These are phyloP conservation scores for Heritiera fomes DNA, from an alignment of 345 rosid species.

Conservation along the genomic window DNA sequence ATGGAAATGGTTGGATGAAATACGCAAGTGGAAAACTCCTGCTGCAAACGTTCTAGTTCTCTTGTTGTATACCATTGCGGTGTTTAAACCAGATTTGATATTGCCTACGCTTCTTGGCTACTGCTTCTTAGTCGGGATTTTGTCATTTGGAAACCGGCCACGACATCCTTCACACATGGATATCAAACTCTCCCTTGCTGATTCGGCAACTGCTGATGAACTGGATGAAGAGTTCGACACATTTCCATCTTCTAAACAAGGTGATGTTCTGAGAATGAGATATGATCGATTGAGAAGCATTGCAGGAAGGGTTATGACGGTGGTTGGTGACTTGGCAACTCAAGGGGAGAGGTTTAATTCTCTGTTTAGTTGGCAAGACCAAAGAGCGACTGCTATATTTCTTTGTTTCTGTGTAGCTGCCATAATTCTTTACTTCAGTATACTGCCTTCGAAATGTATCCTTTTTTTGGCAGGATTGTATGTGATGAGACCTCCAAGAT, in stretches of 20 bases:
- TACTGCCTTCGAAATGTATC: not conserved
- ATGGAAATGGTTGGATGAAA: too few species aligned
- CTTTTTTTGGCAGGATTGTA: slow-evolving; percentile 14
- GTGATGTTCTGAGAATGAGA: slow-evolving; percentile 35
- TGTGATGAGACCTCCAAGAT: slow-evolving; percentile 26
- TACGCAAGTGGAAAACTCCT: too few species aligned
- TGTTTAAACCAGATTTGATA: too few species aligned
- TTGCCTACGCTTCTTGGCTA: not conserved
- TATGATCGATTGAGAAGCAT: slow-evolving; percentile 50
- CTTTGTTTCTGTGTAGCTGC: slow-evolving; percentile 23
- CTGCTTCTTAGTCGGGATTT: not conserved
- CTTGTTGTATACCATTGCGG: too few species aligned
- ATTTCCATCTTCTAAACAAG: slow-evolving; percentile 39
- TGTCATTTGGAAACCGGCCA: slow-evolving; percentile 33
- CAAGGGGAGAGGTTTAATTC: slow-evolving; percentile 37
- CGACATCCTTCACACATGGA: slow-evolving; percentile 44
- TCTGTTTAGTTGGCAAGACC: slow-evolving; percentile 38
- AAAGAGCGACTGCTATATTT: slow-evolving; percentile 35
- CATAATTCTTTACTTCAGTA: not conserved
- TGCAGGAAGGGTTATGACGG: slow-evolving; percentile 29
- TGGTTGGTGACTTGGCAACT: slow-evolving; percentile 45
- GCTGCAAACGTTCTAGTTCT: too few species aligned
- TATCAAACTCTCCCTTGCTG: slow-evolving; percentile 38
- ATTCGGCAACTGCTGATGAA: slow-evolving; percentile 33
- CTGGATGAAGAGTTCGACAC: slow-evolving; percentile 54